Conservation (phyloP, 805 yeast species). For the Tetrapisispora phaffii region DNA sequence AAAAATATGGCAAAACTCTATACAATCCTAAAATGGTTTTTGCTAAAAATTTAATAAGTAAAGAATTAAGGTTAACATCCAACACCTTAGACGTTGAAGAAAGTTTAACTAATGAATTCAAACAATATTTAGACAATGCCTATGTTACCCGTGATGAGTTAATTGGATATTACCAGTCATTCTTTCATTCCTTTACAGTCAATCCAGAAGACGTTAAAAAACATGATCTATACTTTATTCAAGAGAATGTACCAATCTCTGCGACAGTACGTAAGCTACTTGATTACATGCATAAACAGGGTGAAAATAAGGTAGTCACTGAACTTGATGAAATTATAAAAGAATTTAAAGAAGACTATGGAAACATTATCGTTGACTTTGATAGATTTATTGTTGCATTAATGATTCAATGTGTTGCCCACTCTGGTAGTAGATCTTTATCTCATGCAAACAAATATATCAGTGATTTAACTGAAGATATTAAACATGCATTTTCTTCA, state of each 20-base stretch:
- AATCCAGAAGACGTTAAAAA: slow-evolving; percentile 21
- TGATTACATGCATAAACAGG: slow-evolving; percentile 30
- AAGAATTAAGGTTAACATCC: slow-evolving; percentile 77
- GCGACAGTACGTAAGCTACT: slow-evolving; percentile 31
- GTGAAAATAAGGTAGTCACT: slow-evolving; percentile 22
- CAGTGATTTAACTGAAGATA: slow-evolving; percentile 30
- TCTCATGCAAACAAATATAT: slow-evolving; percentile 61
- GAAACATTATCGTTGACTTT: slow-evolving; percentile 28
- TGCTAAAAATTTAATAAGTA: slow-evolving; percentile 67
- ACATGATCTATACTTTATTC: slow-evolving; percentile 32
- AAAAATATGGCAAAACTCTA: slow-evolving; percentile 33
- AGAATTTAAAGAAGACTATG: slow-evolving; percentile 24
- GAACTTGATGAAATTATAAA: slow-evolving; percentile 26
- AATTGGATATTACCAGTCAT: slow-evolving; percentile 29
- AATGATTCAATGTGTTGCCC: slow-evolving; percentile 61
- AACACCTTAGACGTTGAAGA: slow-evolving; percentile 52
- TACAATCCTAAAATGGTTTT: slow-evolving; percentile 69
- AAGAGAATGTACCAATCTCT: slow-evolving; percentile 31
- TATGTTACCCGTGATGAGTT: slow-evolving; percentile 31
- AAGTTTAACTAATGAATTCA: slow-evolving; percentile 56
- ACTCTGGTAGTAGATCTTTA: slow-evolving; percentile 80
- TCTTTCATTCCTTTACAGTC: slow-evolving; percentile 20
- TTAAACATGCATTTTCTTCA: slow-evolving; percentile 28
- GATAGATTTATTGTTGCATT: slow-evolving; percentile 46
- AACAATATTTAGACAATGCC: slow-evolving; percentile 37